Conservation (phyloP, 73 alveolate genomes). For the Tetrahymena elliotti region DNA sequence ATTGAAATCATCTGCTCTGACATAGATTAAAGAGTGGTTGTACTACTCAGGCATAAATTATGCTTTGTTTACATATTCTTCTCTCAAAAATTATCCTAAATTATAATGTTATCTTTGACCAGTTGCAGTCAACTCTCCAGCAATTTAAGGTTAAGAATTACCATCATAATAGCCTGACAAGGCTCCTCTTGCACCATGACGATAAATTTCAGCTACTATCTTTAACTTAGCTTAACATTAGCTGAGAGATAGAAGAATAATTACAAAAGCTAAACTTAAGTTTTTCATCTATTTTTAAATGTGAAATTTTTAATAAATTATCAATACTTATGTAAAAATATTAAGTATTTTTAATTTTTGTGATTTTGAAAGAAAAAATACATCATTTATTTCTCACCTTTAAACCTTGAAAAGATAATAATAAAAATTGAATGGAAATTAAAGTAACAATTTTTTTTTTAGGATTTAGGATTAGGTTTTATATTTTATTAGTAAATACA, state of each 20-base stretch:
- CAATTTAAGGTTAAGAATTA: background rate
- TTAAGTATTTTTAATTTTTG: too few relatives aligned
- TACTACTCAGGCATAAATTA: constrained; percentile 46
- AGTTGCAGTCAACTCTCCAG: constrained; percentile 74
- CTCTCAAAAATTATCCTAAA: constrained; percentile 65
- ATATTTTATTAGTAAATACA: too few relatives aligned
- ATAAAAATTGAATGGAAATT: too few relatives aligned
- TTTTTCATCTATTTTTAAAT: background rate
- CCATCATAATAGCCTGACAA: constrained; percentile 22
- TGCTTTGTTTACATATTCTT: constrained; percentile 52
- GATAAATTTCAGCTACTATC: background rate
- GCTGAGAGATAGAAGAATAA: background rate
- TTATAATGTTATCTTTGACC: constrained; percentile 78
- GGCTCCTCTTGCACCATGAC: constrained; percentile 31
- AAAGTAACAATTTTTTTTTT: background rate
- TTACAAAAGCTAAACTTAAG: background rate
- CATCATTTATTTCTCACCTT: too few relatives aligned
- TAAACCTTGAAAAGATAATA: too few relatives aligned
- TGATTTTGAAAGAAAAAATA: too few relatives aligned
- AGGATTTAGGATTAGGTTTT: too few relatives aligned
- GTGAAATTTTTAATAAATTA: background rate
- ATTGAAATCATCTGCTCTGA: constrained; percentile 57
- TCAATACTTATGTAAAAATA: background rate
- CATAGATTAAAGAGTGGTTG: constrained; percentile 72
- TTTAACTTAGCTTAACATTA: background rate